Conservation (phyloP, 75 land plant species). For the Picea sitchensis region DNA sequence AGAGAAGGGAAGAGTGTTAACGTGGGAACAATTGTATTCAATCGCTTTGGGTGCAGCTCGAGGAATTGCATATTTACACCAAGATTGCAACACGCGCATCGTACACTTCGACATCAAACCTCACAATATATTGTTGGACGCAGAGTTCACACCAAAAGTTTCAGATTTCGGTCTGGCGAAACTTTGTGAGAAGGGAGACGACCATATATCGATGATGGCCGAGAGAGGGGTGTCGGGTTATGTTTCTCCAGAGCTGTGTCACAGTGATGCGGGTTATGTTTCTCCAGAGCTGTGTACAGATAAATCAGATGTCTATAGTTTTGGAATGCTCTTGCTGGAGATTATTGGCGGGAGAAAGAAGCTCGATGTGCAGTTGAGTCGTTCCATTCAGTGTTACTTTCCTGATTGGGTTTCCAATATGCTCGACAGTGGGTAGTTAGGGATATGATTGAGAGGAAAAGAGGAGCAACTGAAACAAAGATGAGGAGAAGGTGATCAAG, state of each 20-base stretch:
- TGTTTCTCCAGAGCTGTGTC: background rate
- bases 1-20: conserved; percentile 5
- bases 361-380: background rate
- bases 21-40: conserved; percentile 31
- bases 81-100: conserved; percentile 42
- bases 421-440: background rate
- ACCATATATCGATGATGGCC: background rate
- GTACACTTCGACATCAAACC: conserved; percentile 66
- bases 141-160: conserved; percentile 50
- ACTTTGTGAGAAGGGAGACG: conserved; percentile 10
- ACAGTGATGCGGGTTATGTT: too few relatives aligned
- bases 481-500: background rate
- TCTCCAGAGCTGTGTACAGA: background rate
- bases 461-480: background rate
- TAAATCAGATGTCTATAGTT: background rate
- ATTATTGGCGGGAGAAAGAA: conserved; percentile 1
- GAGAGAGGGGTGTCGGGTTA: background rate
- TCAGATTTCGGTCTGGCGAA: conserved; percentile 48
- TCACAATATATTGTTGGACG: conserved; percentile 50
- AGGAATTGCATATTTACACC: conserved; percentile 55
- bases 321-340: background rate
- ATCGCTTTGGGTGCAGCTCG: conserved; percentile 54
- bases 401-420: background rate
- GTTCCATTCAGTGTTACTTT: background rate
- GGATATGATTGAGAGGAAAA: background rate